Evolutionary conservation across 371 early-diverging fungal species (phyloP).

Genomic region (Blastocladiella emersonii): DNA sequence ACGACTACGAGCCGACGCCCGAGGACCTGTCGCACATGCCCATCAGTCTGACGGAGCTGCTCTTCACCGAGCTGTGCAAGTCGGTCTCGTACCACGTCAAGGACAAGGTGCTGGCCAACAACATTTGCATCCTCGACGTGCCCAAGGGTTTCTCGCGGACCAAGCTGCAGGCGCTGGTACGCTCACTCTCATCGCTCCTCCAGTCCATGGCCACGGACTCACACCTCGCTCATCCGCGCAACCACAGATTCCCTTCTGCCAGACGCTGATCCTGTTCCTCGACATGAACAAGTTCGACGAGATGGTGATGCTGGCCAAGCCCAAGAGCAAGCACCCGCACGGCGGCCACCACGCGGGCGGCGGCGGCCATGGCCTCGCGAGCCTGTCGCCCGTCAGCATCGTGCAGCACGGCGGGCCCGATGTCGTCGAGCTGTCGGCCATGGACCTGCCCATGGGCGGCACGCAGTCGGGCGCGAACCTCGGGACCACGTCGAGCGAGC

Average conservation of each 20-base stretch:
- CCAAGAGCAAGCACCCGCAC: not conserved
- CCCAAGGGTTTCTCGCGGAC: not conserved
- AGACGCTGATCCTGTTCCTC: not conserved
- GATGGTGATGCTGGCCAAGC: not conserved
- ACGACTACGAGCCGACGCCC: conserved; percentile 1
- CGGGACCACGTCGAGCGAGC: too few relatives aligned
- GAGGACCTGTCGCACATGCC: not conserved
- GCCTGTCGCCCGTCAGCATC: too few relatives aligned
- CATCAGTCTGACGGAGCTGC: not conserved
- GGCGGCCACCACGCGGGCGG: not conserved
- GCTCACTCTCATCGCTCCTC: not conserved
- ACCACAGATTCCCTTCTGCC: conserved; percentile 1
- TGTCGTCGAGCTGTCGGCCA: not conserved
- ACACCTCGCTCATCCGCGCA: not conserved
- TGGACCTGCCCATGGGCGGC: not conserved
- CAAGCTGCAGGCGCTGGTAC: not conserved
- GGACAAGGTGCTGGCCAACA: conserved; percentile 2
- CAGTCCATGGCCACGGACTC: not conserved
- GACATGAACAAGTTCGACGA: conserved; percentile 7
- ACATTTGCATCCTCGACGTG: conserved; percentile 5
- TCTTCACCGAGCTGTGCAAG: conserved; percentile 3
- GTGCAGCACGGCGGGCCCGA: too few relatives aligned
- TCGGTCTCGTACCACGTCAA: not conserved
- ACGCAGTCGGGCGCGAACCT: too few relatives aligned
- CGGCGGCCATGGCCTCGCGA: not conserved